Evolutionary conservation across 2,329 filamentous ascomycete genomes (phyloP), one percentile per base, ranked within the genome.

Genomic region (Aureobasidium sp.): DNA sequence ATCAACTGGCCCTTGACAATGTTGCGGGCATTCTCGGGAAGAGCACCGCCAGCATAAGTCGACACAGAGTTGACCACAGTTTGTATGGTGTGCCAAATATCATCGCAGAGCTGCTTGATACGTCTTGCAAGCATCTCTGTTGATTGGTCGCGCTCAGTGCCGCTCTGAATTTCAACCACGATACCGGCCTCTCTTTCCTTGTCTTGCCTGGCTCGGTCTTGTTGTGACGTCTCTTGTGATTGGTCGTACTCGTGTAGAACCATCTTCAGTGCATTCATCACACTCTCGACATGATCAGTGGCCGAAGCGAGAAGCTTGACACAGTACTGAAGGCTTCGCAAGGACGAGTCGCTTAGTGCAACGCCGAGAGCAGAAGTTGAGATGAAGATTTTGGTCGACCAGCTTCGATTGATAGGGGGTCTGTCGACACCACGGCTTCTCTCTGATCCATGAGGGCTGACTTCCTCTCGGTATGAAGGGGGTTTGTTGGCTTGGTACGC

Each of bases 351-450:
- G 69, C 89, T 95, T 82, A 99, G 91, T 0, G 94, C 91, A 17
- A 96, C 87, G 65, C 91, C 91, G 0, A 97, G 82, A 0, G 91
- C 93, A 0, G 91, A 96, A 0, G 93, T 97, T 5, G 90, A 92
- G 72, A 96, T 89, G 67, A 96, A 89, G 20, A 97, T 79, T 15
- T 91, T 70, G 12, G 89, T 90, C 64, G 89, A 90, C 91, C 91
- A 95, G 44, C 68, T 73, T 12, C 71, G 68, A 36, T 79, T 81
- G 12, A 70, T 80, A 29, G 75, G 72, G 48, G 73, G 66, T 67
- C 70, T 65, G n/a, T 69, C 51, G 56, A 63, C 65, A 52, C 53
- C 52, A 53, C 62, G 65, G 49, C 62, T 62, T 47, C 72, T 62
- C 49, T 73, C 63, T 27, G 64, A 56, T 49, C 66, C 65, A 44